Base-by-base conservation (phyloP, 495 filamentous ascomycete species). In the Chaetomium tenue region DNA sequence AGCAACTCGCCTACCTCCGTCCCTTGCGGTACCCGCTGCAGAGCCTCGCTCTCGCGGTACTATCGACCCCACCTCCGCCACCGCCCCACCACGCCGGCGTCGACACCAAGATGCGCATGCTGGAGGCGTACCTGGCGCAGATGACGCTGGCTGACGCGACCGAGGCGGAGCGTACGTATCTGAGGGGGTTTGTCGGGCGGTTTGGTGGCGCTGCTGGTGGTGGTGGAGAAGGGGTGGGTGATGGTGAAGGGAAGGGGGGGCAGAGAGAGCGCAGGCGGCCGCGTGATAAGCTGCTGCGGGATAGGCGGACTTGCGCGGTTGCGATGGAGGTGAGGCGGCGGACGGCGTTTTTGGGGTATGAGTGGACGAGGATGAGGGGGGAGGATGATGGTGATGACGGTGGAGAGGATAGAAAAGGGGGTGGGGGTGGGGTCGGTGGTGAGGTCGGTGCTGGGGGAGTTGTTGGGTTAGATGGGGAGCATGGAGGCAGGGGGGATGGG, bases 271-370 rank as follows among this genome's bases (percentile, higher is more conserved):
- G 59, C 20, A 89, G 89, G 73, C 76, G 93, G 61, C 84, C 93
- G 3, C 81, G 91, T 13, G 93, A 98, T 68, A 87, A 86, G 70
- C 75, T 97, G 60, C 75, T 98, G 52, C 77, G 93, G 42, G 93
- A 98, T 73, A 79, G 79, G 47, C 74, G 79, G 16, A 81, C 87
- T 3, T 85, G 83, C 13, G 80, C 77, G 59, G 82, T 81, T 22
- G 91, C 86, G 2, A 75, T 98, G 68, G 89, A 92, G 61, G 82
- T 93, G 60, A 83, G 93, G 63, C 92, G 92, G 73, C 84, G 78
- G 75, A 88, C 83, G 12, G 91, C 91, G 2, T 97, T 97, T 75
- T 73, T 92, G 58, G 93, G 93, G n/a, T 98, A 98, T 74, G 92
- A 90, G 15, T 97, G 92, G 74, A 84, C 86, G 5, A 67, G 80